Conservation (phyloP, 2,329 filamentous ascomycete genomes). For the Nakataea oryzae region DNA sequence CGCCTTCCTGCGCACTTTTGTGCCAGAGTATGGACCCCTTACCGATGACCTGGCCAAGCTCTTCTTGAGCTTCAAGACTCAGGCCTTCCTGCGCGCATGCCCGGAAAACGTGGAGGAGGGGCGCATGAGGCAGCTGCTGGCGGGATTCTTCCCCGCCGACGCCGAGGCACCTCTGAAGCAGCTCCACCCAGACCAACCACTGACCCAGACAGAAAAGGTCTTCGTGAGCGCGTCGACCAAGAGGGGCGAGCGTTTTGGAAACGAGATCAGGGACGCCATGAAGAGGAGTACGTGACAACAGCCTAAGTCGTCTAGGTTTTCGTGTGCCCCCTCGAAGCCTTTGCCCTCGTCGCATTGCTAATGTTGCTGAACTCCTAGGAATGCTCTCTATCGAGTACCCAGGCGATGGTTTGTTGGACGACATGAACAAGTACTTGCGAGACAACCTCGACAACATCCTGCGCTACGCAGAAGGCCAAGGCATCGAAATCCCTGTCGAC, state of each 20-base stretch:
- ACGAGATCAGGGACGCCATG: conserved; percentile 24
- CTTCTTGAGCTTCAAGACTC: conserved; percentile 35
- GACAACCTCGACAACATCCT: conserved; percentile 18
- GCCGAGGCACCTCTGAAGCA: conserved; percentile 36
- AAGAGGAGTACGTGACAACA: background rate
- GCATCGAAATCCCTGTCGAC: conserved; percentile 22
- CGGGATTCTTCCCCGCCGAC: conserved; percentile 45
- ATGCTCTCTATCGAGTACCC: conserved; percentile 27
- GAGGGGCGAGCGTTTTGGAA: conserved; percentile 36
- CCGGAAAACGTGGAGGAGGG: conserved; percentile 37
- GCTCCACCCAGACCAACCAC: conserved; percentile 20
- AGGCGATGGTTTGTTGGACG: conserved; percentile 23
- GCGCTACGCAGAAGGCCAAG: conserved; percentile 26
- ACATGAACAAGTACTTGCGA: conserved; percentile 19
- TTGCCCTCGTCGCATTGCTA: background rate
- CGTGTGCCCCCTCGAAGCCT: background rate
- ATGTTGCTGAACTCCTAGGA: background rate
- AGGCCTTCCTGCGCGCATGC: conserved; percentile 42
- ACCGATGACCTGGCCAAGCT: conserved; percentile 29
- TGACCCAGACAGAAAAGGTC: conserved; percentile 9
- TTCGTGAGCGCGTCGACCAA: conserved; percentile 34
- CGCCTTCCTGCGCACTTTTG: conserved; percentile 33
- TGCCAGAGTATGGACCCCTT: conserved; percentile 25
- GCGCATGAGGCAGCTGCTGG: conserved; percentile 38
- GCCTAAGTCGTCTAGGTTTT: background rate